Conservation (phyloP, 2,329 filamentous ascomycete species). For the Fusarium xyrophilum region DNA sequence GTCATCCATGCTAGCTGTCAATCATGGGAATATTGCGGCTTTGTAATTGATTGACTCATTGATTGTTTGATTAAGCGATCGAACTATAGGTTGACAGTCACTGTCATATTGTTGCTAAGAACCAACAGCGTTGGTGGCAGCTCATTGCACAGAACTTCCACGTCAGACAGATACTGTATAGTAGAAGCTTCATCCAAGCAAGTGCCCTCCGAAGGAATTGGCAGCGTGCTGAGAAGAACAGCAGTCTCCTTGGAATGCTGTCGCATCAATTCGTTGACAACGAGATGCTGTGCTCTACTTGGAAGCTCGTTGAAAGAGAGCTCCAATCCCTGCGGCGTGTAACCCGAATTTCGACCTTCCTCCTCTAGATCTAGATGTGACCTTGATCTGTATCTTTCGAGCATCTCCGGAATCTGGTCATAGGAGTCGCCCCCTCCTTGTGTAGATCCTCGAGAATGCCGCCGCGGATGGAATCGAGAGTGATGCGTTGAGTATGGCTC, state of each 20-base stretch:
- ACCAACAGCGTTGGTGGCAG: constrained; percentile 80
- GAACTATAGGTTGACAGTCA: constrained; percentile 73
- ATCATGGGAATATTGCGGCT: constrained; percentile 29
- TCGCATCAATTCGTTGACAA: constrained; percentile 83
- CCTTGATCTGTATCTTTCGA: constrained; percentile 49
- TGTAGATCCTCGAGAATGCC: constrained; percentile 46
- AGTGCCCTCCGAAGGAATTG: constrained; percentile 80
- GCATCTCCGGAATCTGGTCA: constrained; percentile 54
- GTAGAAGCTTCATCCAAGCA: constrained; percentile 73
- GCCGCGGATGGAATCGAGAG: constrained; percentile 47
- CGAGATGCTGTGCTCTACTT: constrained; percentile 82
- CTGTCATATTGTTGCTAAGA: constrained; percentile 88
- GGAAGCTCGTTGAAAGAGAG: constrained; percentile 88
- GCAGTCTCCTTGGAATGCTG: constrained; percentile 73
- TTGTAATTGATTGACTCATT: constrained; percentile 10
- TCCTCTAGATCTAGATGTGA: constrained; percentile 39
- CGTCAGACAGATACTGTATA: constrained; percentile 75
- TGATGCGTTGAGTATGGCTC: constrained; percentile 27
- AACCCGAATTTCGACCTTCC: constrained; percentile 49
- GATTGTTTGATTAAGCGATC: constrained; percentile 14
- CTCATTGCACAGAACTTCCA: constrained; percentile 79
- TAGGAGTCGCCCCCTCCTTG: constrained; percentile 46
- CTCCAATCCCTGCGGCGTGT: constrained; percentile 68
- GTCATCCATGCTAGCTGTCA: constrained; percentile 23
- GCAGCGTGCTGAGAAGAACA: constrained; percentile 83